Percentiles rank a stretch among this genome's conserved stretches.
phyloP scores from a whole-genome alignment of 306 rosid genomes.

The Dalbergia cochinchinensis region DNA sequence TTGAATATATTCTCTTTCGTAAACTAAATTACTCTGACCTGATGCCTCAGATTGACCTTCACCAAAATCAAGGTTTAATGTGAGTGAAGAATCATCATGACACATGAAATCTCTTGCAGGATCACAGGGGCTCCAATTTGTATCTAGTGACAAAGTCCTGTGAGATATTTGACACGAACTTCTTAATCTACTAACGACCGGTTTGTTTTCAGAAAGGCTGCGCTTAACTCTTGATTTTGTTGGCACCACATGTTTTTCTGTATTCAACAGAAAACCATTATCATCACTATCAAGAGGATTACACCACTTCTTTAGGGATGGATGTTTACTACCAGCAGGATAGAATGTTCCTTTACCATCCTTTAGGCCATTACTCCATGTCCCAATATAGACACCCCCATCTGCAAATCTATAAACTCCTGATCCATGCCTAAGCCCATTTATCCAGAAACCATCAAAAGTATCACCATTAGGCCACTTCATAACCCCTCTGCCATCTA shows the following conservation, averaged over 20 bases:
- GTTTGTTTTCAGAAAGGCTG: conserved; percentile 61
- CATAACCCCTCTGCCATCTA: conserved; percentile 85
- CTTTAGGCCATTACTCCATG: conserved; percentile 78
- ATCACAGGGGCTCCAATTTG: conserved; percentile 46
- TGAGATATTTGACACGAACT: conserved; percentile 58
- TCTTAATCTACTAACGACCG: conserved; percentile 50
- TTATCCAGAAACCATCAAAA: conserved; percentile 79
- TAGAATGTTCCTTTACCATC: conserved; percentile 89
- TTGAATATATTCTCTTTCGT: conserved; percentile 83
- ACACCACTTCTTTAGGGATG: conserved; percentile 58
- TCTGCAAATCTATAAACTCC: conserved; percentile 78
- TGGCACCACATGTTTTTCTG: conserved; percentile 40
- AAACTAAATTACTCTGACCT: conserved; percentile 51
- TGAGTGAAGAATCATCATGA: conserved; percentile 48
- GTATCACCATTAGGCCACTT: conserved; percentile 78
- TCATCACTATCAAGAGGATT: conserved; percentile 50
- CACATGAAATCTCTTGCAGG: conserved; percentile 40
- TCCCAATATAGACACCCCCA: conserved; percentile 80
- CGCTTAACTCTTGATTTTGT: conserved; percentile 60
- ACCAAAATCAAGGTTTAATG: conserved; percentile 46
- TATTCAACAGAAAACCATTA: conserved; percentile 48
- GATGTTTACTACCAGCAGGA: conserved; percentile 71
- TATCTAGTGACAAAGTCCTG: conserved; percentile 53
- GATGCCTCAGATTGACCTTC: conserved; percentile 54
- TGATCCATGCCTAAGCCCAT: conserved; percentile 78